Conservation (phyloP, 148 eudicot species). For the Cornus florida region DNA sequence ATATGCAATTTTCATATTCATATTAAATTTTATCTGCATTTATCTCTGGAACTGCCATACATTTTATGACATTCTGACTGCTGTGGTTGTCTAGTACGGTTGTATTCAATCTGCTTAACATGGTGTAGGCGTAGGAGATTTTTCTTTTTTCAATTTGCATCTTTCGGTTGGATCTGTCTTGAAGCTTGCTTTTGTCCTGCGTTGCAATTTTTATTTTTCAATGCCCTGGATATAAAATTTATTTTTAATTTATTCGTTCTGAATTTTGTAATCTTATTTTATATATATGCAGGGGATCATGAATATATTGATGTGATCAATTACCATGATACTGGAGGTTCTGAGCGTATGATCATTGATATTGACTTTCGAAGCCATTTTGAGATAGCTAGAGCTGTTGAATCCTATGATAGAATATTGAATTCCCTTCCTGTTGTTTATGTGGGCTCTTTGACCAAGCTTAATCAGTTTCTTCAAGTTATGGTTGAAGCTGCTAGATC, state of each 20-base stretch:
- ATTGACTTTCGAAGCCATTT: slow-evolving; percentile 89
- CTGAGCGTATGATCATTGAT: slow-evolving; percentile 69
- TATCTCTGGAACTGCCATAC: not conserved
- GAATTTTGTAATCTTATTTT: not conserved
- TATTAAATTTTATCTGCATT: too few relatives aligned
- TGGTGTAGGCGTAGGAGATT: not conserved
- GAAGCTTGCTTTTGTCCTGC: not conserved
- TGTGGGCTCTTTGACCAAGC: slow-evolving; percentile 65
- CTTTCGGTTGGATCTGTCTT: not conserved
- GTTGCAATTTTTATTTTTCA: not conserved
- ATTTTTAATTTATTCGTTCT: not conserved
- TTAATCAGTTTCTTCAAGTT: slow-evolving; percentile 70
- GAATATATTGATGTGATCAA: slow-evolving; percentile 76
- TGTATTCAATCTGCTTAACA: not conserved
- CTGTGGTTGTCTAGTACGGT: not conserved
- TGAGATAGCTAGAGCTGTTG: slow-evolving; percentile 90
- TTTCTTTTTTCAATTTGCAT: not conserved
- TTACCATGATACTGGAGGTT: slow-evolving; percentile 36
- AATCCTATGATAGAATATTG: slow-evolving; percentile 66
- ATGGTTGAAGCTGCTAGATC: slow-evolving; percentile 83
- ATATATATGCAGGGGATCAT: slow-evolving; percentile 66
- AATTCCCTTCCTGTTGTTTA: slow-evolving; percentile 72
- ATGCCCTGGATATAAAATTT: too few relatives aligned
- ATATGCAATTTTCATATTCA: not conserved
- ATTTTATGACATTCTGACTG: not conserved